Base-by-base conservation (phyloP, 306 rosid genomes). In the Styphnolobium japonicum region DNA sequence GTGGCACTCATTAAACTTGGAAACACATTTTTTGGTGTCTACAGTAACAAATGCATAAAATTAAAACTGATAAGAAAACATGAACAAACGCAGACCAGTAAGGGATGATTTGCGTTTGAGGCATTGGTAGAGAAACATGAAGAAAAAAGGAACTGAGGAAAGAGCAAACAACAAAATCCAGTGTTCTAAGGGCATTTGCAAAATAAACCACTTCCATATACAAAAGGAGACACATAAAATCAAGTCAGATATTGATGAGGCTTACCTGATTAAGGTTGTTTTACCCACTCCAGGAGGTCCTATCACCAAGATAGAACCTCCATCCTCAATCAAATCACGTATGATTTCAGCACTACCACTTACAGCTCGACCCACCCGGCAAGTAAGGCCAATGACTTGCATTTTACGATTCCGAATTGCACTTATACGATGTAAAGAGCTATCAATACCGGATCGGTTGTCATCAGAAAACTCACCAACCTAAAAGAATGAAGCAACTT, bases 201-300 rank as follows among this genome's bases (percentile, higher is more conserved):
- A 16, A 56, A 69, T 67, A 73, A 79, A 62, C 43, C 22, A 62
- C n/a, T 46, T 12, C 52, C 48, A 43, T 22, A 18, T 12, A 64
- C 46, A 48, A 60, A 57, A 2, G 15, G 57, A 76, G 48, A 58
- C 45, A 49, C 33, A 6, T 22, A 10, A 37, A 25, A 60, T 48
- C 6, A 7, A 27, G 48, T 36, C 34, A 65, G 63, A 42, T 2
- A 60, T 14, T 12, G 21, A 70, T 55, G 43, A 80, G 53, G 64
- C 15, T 63, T 73, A 93, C 99, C 99, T 96, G 80, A 96, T 96
- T 78, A 96, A 88, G 52, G 99, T 96, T 37, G 98, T 96, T 89
- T 96, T 96, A 53, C 99, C 99, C 36, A 96, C 99, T 77, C 99
- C 99, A 64, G 99, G 99, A 77, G 99, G 97, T 84, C 99, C 99